These are phyloP conservation scores for Mycena capillaripes DNA, from an alignment of 768 basidiomycete genomes.

Conservation along the genomic window DNA sequence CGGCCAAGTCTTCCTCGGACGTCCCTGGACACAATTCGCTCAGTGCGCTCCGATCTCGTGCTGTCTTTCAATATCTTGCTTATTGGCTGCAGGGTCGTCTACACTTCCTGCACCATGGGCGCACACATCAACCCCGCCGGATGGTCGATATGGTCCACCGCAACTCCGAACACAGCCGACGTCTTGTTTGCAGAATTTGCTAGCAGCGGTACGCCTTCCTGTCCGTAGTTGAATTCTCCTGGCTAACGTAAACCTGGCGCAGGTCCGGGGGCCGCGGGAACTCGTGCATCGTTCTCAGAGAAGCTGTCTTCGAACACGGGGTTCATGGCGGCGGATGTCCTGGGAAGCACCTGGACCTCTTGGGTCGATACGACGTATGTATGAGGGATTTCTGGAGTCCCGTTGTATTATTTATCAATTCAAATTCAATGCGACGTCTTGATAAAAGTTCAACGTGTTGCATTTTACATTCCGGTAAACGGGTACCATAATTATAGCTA, in stretches of 20 bases:
- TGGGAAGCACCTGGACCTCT: constrained; percentile 9
- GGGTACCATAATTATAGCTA: no score
- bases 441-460: no score
- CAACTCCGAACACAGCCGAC: constrained; percentile 41
- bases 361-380: constrained; percentile 20
- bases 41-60: constrained; percentile 3
- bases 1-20: constrained; percentile 40
- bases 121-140: constrained; percentile 42
- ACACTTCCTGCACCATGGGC: constrained; percentile 38
- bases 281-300: constrained; percentile 40
- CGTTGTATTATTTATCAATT: no score
- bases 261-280: constrained; percentile 41
- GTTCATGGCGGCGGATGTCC: constrained; percentile 12
- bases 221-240: not conserved
- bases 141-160: constrained; percentile 41
- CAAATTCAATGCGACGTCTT: no score
- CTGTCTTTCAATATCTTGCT: not conserved
- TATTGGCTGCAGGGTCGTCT: constrained; percentile 36
- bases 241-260: not conserved
- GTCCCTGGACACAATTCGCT: constrained; percentile 41
- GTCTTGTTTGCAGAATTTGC: constrained; percentile 42
- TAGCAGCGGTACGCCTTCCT: constrained; percentile 35
- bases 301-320: constrained; percentile 35
- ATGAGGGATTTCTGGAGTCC: not conserved
- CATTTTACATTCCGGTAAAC: no score